Conservation (phyloP, 306 rosid species). For the Inga laurina region DNA sequence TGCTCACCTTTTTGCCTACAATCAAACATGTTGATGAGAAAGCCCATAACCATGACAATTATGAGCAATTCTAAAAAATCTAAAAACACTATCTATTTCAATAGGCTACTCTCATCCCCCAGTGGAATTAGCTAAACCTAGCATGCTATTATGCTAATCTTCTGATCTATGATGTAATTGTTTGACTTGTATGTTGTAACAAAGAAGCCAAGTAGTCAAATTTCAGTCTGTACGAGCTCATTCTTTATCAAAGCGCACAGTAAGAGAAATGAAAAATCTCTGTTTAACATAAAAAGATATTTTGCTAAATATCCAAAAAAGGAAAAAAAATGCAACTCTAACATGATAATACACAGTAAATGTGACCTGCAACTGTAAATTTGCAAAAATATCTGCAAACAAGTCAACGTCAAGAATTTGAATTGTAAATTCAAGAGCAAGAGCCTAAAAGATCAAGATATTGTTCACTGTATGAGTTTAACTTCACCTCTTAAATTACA, state of each 20-base stretch:
- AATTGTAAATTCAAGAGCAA: neutral
- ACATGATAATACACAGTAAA: neutral
- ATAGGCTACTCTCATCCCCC: neutral
- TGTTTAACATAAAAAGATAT: no score
- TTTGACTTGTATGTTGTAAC: neutral
- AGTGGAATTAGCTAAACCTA: neutral
- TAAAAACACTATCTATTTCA: neutral
- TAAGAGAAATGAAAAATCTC: neutral
- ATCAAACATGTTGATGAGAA: neutral
- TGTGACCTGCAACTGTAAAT: neutral
- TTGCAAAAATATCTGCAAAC: neutral
- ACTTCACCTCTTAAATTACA: neutral
- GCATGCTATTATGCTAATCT: neutral
- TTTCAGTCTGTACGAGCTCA: neutral
- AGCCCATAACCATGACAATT: neutral
- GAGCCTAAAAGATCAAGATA: neutral
- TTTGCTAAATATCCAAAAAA: neutral
- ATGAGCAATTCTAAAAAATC: neutral
- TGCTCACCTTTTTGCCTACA: constrained; percentile 45
- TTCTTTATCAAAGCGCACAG: neutral
- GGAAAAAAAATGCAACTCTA: neutral
- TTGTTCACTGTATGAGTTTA: neutral
- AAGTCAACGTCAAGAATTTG: neutral
- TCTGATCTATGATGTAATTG: neutral
- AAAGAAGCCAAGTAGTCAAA: neutral